Conservation (phyloP, 2,329 filamentous ascomycete species). For the Incumbomyces lentus region DNA sequence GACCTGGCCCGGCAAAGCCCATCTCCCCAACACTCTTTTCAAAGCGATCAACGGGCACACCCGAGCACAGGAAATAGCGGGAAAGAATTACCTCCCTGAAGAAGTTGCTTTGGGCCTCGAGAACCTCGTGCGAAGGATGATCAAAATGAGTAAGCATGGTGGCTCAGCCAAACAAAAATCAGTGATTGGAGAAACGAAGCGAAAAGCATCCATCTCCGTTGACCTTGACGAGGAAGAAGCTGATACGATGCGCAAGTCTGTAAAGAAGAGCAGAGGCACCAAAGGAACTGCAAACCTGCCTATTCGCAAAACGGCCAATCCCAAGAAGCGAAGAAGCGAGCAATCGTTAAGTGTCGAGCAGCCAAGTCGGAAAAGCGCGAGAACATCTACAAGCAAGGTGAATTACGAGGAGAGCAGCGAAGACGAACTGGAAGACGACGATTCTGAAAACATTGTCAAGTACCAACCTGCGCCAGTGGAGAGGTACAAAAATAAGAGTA, state of each 20-base stretch:
- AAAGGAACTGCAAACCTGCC: slow-evolving; percentile 11
- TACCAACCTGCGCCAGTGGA: slow-evolving; percentile 23
- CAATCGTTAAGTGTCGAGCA: slow-evolving; percentile 24
- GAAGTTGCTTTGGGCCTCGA: slow-evolving; percentile 68
- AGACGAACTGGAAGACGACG: slow-evolving; percentile 34
- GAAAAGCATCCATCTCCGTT: slow-evolving; percentile 30
- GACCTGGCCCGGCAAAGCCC: slow-evolving; percentile 69
- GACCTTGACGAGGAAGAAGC: slow-evolving; percentile 18
- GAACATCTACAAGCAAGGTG: slow-evolving; percentile 27
- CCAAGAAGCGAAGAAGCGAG: slow-evolving; percentile 29
- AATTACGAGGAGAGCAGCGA: slow-evolving; percentile 37
- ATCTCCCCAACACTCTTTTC: slow-evolving; percentile 71
- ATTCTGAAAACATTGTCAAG: slow-evolving; percentile 12
- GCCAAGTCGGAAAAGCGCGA: slow-evolving; percentile 30
- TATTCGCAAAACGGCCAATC: slow-evolving; percentile 17
- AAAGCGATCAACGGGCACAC: slow-evolving; percentile 63
- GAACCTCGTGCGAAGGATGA: slow-evolving; percentile 56
- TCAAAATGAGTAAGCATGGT: slow-evolving; percentile 46
- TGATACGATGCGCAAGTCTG: slow-evolving; percentile 10
- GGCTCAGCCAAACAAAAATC: slow-evolving; percentile 13
- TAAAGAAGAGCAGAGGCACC: slow-evolving; percentile 16
- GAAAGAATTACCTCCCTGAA: slow-evolving; percentile 73
- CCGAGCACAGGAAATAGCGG: slow-evolving; percentile 72
- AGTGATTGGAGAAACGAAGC: slow-evolving; percentile 27
- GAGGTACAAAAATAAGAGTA: slow-evolving; percentile 21